Base-by-base conservation (phyloP, 1,284 basidiomycete genomes). In the Butyriboletus appendiculatus region DNA sequence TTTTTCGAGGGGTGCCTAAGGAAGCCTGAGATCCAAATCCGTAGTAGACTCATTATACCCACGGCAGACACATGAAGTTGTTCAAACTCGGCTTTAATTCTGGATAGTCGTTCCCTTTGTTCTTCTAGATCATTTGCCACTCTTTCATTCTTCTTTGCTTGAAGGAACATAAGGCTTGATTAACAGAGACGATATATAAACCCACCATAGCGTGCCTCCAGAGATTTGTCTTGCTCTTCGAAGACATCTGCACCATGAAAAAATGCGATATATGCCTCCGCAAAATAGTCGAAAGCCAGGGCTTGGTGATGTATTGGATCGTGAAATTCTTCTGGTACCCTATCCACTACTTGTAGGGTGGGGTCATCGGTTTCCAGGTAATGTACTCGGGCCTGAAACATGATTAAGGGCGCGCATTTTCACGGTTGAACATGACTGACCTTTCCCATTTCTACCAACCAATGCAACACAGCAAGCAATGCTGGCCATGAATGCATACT, bases 401-500 rank as follows among this genome's bases (percentile, higher is more conserved):
- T 40, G 30, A 42, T 48, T 43, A 26, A 54, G 35, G 3, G 18
- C 14, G 18, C n/a, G 4, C 15, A 10, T 35, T 28, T 22, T 42
- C 47, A 48, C 20, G 20, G 20, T 20, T 24, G 55, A 35, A 48
- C 48, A 51, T n/a, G 26, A 67, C 77, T 41, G 55, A 92, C 92
- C 75, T 85, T 87, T 63, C 86, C 86, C 59, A 92, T 71, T 61
- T 93, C 89, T 1, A 89, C 88, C 15, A 96, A 74, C 94, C 94
- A 96, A 69, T 93, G 88, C 44, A 96, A 67, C 66, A 92, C 88
- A 20, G 89, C 93, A 16, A 95, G 74, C 16, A 95, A 69, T 15
- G 81, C 75, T 0, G 91, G 90, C 94, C 93, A 96, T 16, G 88
- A 85, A 69, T 91, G 88, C 75, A 88, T 86, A 55, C 86, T 88